These are phyloP conservation scores for Parmelia sp. DNA, from an alignment of 495 filamentous ascomycete species.

Conservation along the genomic window DNA sequence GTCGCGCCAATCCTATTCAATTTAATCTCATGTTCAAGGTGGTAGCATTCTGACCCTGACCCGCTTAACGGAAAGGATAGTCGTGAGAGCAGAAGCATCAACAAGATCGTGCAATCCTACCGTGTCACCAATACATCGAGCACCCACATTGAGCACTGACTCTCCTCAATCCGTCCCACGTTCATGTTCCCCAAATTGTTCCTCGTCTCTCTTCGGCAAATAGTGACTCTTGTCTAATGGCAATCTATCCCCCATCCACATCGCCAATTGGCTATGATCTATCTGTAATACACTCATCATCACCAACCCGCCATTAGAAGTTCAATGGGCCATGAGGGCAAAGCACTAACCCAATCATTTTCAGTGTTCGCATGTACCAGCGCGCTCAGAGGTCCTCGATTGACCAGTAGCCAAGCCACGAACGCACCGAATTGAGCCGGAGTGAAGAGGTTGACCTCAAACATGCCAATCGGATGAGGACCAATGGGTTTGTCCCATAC, in stretches of 20 bases:
- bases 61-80: no score
- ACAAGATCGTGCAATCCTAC: neutral
- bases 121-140: neutral
- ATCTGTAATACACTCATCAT: constrained; percentile 29
- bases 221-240: no score
- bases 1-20: no score
- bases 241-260: no score
- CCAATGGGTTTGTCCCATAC: constrained; percentile 73
- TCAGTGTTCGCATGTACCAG: constrained; percentile 77
- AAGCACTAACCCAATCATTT: constrained; percentile 29
- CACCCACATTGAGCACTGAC: neutral
- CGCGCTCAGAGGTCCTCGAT: constrained; percentile 73
- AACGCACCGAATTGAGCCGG: constrained; percentile 87
- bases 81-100: no score
- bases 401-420: constrained; percentile 74
- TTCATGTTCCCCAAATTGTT: neutral
- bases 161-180: neutral
- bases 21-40: no score
- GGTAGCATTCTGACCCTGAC: no score
- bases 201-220: no score
- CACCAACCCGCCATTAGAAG: neutral
- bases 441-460: constrained; percentile 83
- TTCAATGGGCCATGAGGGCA: neutral
- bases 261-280: constrained; percentile 72
- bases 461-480: constrained; percentile 79